Base-by-base conservation (phyloP, 371 early-diverging fungal genomes). In the Mycotypha africana region DNA sequence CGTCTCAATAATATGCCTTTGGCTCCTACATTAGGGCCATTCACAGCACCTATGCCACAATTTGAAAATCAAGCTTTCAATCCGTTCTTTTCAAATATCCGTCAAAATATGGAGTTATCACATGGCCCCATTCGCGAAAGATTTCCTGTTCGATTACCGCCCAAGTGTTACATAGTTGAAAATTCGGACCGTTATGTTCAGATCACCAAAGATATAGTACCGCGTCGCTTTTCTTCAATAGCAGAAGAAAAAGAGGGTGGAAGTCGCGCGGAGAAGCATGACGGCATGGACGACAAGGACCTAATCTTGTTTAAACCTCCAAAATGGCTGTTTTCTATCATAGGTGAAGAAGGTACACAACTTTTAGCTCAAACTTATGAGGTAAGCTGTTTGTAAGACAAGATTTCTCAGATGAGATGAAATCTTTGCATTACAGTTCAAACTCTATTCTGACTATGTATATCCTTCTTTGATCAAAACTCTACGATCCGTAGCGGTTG, bases 401-500 rank as follows among this genome's bases (percentile, higher is more conserved):
- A 17, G 10, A 17, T n/a, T n/a, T n/a, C n/a, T n/a, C n/a, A n/a
- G n/a, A n/a, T n/a, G n/a, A n/a, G n/a, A n/a, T n/a, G n/a, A n/a
- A n/a, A n/a, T n/a, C n/a, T n/a, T n/a, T n/a, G n/a, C n/a, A n/a
- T n/a, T n/a, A n/a, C n/a, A n/a, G n/a, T n/a, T n/a, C n/a, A n/a
- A n/a, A n/a, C n/a, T n/a, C n/a, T n/a, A n/a, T n/a, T n/a, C n/a
- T n/a, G n/a, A n/a, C n/a, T n/a, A n/a, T n/a, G n/a, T n/a, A n/a
- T n/a, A n/a, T n/a, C n/a, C n/a, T n/a, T n/a, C n/a, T n/a, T n/a
- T n/a, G n/a, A n/a, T n/a, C n/a, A n/a, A n/a, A n/a, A n/a, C n/a
- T n/a, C n/a, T n/a, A n/a, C n/a, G n/a, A n/a, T n/a, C n/a, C n/a
- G 17, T 54, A 79, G 81, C 74, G 67, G 65, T 45, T 79, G 1